phyloP scores from a whole-genome alignment of 2,329 filamentous ascomycete species.

The Neurospora crassa region DNA sequence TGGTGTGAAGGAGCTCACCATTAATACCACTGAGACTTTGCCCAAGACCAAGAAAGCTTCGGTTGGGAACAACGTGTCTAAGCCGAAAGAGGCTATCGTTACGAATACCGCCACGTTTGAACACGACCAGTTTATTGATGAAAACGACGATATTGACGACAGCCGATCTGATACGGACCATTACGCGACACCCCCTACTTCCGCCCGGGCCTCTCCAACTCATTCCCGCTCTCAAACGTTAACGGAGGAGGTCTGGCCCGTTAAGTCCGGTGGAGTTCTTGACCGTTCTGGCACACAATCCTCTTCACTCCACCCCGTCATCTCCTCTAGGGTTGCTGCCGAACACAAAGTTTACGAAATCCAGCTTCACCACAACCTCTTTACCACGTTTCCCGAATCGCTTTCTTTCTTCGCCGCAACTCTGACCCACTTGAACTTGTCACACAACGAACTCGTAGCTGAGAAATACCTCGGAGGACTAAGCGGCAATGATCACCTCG shows the following conservation, averaged over 20 bases:
- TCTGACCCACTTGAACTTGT: conserved; percentile 62
- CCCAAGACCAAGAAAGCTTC: not conserved
- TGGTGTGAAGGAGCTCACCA: not conserved
- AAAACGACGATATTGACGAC: conserved; percentile 30
- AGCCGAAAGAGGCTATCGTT: conserved; percentile 10
- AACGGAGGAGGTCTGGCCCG: conserved; percentile 40
- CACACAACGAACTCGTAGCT: conserved; percentile 62
- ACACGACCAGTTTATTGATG: not conserved
- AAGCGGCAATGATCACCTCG: conserved; percentile 43
- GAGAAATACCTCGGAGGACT: conserved; percentile 47
- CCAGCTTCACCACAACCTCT: conserved; percentile 67
- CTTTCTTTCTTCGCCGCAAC: conserved; percentile 63
- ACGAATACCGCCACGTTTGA: not conserved
- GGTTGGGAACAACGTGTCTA: not conserved
- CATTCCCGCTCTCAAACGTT: conserved; percentile 39
- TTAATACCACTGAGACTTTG: not conserved
- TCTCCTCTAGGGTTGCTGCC: conserved; percentile 45
- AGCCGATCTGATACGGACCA: conserved; percentile 42
- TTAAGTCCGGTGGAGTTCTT: conserved; percentile 52
- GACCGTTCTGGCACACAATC: conserved; percentile 61
- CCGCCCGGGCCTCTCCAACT: conserved; percentile 38
- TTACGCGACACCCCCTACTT: conserved; percentile 49
- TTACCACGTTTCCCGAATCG: conserved; percentile 59
- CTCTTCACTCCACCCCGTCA: conserved; percentile 47
- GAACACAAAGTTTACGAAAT: conserved; percentile 45